Evolutionary conservation across 805 yeast species (phyloP), one percentile per base, ranked within the genome.

Genomic region (Nakazawaea wickerhamii): DNA sequence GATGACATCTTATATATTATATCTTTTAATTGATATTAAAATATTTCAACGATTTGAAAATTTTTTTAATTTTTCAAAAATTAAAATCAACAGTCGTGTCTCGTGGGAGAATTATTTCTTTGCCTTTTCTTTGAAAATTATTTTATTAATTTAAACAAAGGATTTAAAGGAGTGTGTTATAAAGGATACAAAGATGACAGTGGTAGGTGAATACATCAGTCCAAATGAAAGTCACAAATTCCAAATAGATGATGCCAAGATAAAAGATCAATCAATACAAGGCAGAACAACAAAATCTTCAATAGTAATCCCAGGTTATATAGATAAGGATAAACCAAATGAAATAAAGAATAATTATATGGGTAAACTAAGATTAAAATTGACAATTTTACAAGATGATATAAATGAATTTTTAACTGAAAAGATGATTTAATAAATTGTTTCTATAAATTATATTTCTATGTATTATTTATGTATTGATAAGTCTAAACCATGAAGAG

Each of bases 221-320:
- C n/a, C n/a, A n/a, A n/a, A n/a, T n/a, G n/a, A n/a, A n/a, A n/a
- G n/a, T n/a, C 31, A 28, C 31, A 10, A 17, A 22, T 33, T 33
- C 27, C 15, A 13, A 5, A 33, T 22, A 20, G 36, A 33, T 21
- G 3, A 9, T 14, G 15, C 36, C 14, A 28, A 10, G 1, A 3
- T 17, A 13, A n/a, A n/a, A n/a, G n/a, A n/a, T n/a, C 36, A 33
- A 10, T 13, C 36, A 19, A 33, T 27, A 4, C 4, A 5, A 4
- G 36, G 36, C 7, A 14, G 21, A 13, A 33, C 36, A 8, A 20
- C 36, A 1, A 33, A 33, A 33, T 33, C 36, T 7, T 21, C 36
- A 3, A 20, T 33, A 11, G 48, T 75, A 34, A 71, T 71, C 17
- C 82, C 83, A 5, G 84, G 84, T 0, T 80, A 79, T 18, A 64